Conservation (phyloP, 352 stramenopile species). For the Phytopythium ostracodes region DNA sequence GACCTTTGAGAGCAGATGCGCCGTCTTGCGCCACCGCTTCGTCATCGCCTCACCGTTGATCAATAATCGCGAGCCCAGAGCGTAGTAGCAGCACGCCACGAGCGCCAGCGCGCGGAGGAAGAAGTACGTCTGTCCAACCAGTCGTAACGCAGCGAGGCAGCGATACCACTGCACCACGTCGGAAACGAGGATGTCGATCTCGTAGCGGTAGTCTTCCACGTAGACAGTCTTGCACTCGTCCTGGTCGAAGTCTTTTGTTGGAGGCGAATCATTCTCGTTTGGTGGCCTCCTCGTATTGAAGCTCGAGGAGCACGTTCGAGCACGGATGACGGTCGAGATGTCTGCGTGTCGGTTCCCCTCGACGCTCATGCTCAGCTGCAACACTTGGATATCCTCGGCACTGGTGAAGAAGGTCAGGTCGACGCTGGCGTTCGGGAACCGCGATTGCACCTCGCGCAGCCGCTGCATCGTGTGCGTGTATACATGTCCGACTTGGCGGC, state of each 20-base stretch:
- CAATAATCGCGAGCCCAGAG: slow-evolving; percentile 5
- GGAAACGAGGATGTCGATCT: slow-evolving; percentile 21
- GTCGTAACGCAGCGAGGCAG: slow-evolving; percentile 19
- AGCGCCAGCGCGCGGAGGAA: slow-evolving; percentile 27
- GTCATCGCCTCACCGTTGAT: slow-evolving; percentile 4
- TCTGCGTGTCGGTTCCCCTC: not conserved
- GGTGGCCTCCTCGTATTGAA: no score
- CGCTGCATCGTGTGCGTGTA: slow-evolving; percentile 1
- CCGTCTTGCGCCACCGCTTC: slow-evolving; percentile 9
- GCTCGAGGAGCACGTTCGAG: not conserved
- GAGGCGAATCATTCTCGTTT: no score
- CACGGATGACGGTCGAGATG: slow-evolving; percentile 1
- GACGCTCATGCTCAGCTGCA: not conserved
- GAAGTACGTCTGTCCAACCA: slow-evolving; percentile 37
- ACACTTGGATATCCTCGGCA: not conserved
- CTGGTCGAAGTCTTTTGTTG: no score
- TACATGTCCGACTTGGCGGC: not conserved
- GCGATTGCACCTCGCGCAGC: not conserved
- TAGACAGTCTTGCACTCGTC: slow-evolving; percentile 26
- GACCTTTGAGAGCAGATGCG: slow-evolving; percentile 30
- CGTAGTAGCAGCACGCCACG: slow-evolving; percentile 26
- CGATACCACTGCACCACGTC: slow-evolving; percentile 28
- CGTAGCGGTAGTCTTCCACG: slow-evolving; percentile 43
- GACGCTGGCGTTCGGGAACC: not conserved
- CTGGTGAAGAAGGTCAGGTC: slow-evolving; percentile 3